Conservation (phyloP, 306 rosid genomes). For the Macrotyloma uniflorum region DNA sequence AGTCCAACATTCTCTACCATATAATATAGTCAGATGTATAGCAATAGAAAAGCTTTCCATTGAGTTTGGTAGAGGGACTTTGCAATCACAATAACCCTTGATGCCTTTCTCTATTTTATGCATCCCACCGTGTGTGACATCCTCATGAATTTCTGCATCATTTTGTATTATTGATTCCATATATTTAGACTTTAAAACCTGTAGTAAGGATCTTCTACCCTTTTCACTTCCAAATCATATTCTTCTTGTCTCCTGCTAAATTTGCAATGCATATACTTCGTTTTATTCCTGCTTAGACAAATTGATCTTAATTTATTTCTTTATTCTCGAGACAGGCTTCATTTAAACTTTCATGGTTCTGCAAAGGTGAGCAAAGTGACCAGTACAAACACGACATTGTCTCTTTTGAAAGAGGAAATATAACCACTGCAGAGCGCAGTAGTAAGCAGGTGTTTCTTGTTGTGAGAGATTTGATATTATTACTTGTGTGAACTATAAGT, state of each 20-base stretch:
- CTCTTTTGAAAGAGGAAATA: slow-evolving; percentile 94
- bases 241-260: background rate
- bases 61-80: background rate
- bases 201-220: background rate
- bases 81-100: background rate
- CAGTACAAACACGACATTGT: slow-evolving; percentile 91
- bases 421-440: slow-evolving; percentile 94
- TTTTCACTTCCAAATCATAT: background rate
- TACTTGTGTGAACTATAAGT: slow-evolving; percentile 18
- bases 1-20: background rate
- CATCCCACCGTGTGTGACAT: background rate
- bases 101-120: background rate
- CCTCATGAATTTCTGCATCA: background rate
- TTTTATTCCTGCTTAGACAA: background rate
- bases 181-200: background rate
- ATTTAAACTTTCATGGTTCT: slow-evolving; percentile 89
- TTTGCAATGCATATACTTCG: background rate
- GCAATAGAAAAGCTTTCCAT: background rate
- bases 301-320: background rate
- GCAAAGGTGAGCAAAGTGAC: slow-evolving; percentile 85
- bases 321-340: slow-evolving; percentile 65
- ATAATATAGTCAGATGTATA: background rate
- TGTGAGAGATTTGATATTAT: slow-evolving; percentile 35
- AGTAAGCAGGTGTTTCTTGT: slow-evolving; percentile 80
- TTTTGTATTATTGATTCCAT: background rate